A percentile compares a stretch with the other conserved stretches of the same genome.
Evolutionary conservation across 257 asterid species (phyloP).

Genomic region (Solanum corneliomulleri): DNA sequence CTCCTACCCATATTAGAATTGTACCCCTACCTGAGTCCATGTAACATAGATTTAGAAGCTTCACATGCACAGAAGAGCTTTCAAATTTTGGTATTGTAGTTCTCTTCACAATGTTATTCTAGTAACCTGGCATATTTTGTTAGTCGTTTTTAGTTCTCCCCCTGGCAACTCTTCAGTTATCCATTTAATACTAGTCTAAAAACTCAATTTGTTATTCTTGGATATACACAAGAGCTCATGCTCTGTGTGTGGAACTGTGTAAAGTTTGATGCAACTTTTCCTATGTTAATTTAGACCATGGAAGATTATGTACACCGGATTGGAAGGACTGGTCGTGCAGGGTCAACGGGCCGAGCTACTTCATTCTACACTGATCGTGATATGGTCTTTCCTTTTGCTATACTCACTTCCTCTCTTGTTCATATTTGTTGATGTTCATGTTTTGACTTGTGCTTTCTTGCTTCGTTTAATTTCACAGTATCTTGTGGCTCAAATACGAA

Average conservation of each 20-base stretch:
- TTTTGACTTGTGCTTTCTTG: background rate
- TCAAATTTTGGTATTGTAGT: background rate
- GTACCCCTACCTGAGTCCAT: background rate
- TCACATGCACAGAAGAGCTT: background rate
- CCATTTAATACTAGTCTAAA: background rate
- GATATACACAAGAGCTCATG: background rate
- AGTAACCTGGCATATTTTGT: background rate
- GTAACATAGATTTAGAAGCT: background rate
- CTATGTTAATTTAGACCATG: slow-evolving; percentile 46
- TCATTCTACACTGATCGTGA: slow-evolving; percentile 79
- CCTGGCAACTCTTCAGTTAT: background rate
- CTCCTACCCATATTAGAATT: background rate
- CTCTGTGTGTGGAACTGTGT: background rate
- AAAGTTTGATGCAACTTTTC: background rate
- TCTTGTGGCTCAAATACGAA: slow-evolving; percentile 73
- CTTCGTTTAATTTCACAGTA: slow-evolving; percentile 28
- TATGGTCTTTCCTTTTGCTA: slow-evolving; percentile 32
- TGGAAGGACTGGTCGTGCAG: slow-evolving; percentile 95
- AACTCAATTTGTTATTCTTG: background rate
- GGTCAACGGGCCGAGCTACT: slow-evolving; percentile 80
- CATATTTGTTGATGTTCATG: background rate
- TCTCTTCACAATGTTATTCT: background rate
- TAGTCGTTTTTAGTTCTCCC: background rate
- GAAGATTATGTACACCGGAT: slow-evolving; percentile 89
- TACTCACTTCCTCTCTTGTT: background rate